Evolutionary conservation across 2,329 filamentous ascomycete species (phyloP).

Genomic region (Talaromyces atroroseus): DNA sequence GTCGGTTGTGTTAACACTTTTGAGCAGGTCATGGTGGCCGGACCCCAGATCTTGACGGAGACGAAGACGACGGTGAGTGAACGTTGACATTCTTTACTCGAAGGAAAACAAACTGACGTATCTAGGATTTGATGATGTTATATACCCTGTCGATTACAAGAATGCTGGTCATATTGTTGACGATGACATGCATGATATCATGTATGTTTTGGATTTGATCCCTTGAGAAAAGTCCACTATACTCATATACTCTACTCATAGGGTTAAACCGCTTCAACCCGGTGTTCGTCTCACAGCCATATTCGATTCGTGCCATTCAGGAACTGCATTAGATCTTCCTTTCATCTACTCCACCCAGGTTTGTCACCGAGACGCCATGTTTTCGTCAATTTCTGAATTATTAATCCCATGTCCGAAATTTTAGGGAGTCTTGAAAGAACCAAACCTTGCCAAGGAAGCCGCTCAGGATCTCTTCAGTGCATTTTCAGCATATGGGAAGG

Average conservation of each 20-base stretch:
- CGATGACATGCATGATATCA: constrained; percentile 69
- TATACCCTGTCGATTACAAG: constrained; percentile 70
- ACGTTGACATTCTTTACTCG: too few species aligned
- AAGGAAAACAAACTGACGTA: neutral
- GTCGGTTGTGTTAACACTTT: neutral
- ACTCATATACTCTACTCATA: constrained; percentile 6
- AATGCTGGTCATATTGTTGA: constrained; percentile 68
- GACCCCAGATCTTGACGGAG: constrained; percentile 65
- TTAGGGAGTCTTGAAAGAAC: constrained; percentile 59
- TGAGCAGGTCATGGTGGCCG: constrained; percentile 64
- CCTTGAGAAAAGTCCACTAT: neutral
- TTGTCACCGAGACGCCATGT: too few species aligned
- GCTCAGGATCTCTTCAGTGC: constrained; percentile 59
- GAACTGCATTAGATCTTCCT: constrained; percentile 61
- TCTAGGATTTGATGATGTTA: constrained; percentile 65
- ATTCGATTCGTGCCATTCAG: constrained; percentile 64
- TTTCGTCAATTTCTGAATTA: neutral
- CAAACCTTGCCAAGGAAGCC: constrained; percentile 62
- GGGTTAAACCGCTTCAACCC: constrained; percentile 67
- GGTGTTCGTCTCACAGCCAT: constrained; percentile 75
- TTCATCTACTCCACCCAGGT: constrained; percentile 61
- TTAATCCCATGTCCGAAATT: neutral
- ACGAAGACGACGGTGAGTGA: constrained; percentile 60
- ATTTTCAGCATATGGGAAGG: constrained; percentile 70
- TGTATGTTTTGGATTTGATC: constrained; percentile 32